Evolutionary conservation across 2,329 filamentous ascomycete genomes (phyloP).

Genomic region (Fusarium sp.): DNA sequence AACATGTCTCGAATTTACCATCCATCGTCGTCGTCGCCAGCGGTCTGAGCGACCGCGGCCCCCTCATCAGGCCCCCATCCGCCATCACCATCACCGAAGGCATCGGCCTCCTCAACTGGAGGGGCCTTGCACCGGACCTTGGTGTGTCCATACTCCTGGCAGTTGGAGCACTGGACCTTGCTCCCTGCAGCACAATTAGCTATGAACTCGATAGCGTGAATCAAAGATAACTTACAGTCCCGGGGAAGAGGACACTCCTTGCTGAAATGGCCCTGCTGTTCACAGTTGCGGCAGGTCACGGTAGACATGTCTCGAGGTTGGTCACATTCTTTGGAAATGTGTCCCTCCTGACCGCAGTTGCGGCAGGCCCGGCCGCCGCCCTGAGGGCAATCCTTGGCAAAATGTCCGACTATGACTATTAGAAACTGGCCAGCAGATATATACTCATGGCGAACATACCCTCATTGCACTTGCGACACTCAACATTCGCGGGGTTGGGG

Average conservation of each 20-base stretch:
- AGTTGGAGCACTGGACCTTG: slow-evolving; percentile 55
- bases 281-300: slow-evolving; percentile 71
- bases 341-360: slow-evolving; percentile 74
- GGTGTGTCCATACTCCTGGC: slow-evolving; percentile 54
- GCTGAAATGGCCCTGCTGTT: slow-evolving; percentile 69
- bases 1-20: slow-evolving; percentile 33
- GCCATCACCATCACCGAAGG: slow-evolving; percentile 15
- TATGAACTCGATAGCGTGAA: background rate
- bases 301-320: slow-evolving; percentile 56
- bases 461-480: slow-evolving; percentile 73
- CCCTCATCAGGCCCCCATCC: slow-evolving; percentile 19
- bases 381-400: slow-evolving; percentile 71
- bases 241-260: slow-evolving; percentile 71
- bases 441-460: slow-evolving; percentile 57
- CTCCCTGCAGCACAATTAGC: slow-evolving; percentile 49
- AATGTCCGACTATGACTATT: slow-evolving; percentile 65
- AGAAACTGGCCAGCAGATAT: background rate
- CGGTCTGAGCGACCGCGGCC: slow-evolving; percentile 5
- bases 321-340: slow-evolving; percentile 64
- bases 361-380: slow-evolving; percentile 65
- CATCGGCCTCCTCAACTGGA: slow-evolving; percentile 37
- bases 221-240: slow-evolving; percentile 48
- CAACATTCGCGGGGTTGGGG: slow-evolving; percentile 69
- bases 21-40: slow-evolving; percentile 12
- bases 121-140: slow-evolving; percentile 54